Evolutionary conservation across 768 basidiomycete species (phyloP).

Genomic region (Leucosporidium yakuticum): DNA sequence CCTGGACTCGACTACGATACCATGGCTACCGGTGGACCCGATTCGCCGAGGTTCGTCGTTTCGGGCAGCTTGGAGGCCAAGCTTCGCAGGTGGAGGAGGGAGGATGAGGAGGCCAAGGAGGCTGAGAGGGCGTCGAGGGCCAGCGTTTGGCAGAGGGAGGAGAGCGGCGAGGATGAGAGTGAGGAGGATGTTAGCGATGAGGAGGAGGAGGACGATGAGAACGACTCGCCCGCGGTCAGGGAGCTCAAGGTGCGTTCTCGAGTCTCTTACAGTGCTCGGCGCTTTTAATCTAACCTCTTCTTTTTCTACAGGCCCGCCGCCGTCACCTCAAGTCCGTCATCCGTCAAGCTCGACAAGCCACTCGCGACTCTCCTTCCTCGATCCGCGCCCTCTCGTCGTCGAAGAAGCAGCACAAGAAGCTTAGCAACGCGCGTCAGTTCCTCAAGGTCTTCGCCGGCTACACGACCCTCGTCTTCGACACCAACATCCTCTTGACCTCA

Average conservation of each 20-base stretch:
- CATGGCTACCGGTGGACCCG: slow-evolving; percentile 50
- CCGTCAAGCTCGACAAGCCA: slow-evolving; percentile 19
- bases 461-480: slow-evolving; percentile 85
- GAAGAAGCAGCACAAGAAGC: slow-evolving; percentile 25
- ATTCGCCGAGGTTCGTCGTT: slow-evolving; percentile 56
- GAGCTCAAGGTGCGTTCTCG: slow-evolving; percentile 62
- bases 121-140: slow-evolving; percentile 59
- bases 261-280: too few species aligned
- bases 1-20: slow-evolving; percentile 61
- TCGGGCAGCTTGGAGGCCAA: slow-evolving; percentile 64
- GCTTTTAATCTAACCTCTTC: neutral
- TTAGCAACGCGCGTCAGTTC: slow-evolving; percentile 43
- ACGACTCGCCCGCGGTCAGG: slow-evolving; percentile 49
- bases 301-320: slow-evolving; percentile 57
- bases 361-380: slow-evolving; percentile 33
- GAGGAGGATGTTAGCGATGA: slow-evolving; percentile 48
- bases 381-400: slow-evolving; percentile 35
- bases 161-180: slow-evolving; percentile 51
- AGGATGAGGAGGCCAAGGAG: slow-evolving; percentile 63
- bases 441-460: slow-evolving; percentile 70
- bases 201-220: slow-evolving; percentile 51
- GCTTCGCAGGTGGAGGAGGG: slow-evolving; percentile 61
- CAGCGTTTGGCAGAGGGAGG: slow-evolving; percentile 64
- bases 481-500: slow-evolving; percentile 86
- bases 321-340: slow-evolving; percentile 68